Base-by-base conservation (phyloP, 306 rosid species). In the Ormosia emarginata region DNA sequence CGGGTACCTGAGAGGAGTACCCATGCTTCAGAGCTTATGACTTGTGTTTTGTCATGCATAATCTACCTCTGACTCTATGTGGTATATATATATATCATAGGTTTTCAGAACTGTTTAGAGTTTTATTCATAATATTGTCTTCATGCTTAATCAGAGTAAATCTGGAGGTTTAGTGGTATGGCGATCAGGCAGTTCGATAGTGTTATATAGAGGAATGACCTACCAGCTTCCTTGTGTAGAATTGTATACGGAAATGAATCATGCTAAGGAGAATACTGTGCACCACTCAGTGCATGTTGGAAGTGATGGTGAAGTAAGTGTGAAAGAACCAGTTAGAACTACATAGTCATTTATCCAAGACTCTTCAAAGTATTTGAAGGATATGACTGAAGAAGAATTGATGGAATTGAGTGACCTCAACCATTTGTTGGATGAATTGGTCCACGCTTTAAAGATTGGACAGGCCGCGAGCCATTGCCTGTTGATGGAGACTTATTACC, bases 401-500 rank as follows among this genome's bases (percentile, higher is more conserved):
- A 74, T 66, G 89, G 93, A 89, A 63, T 81, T 95, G 81, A 86
- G 74, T 59, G 92, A 89, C 67, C 90, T 95, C 47, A 88, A 90
- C 85, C 84, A 79, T 37, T 79, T 95, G 85, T 89, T 95, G 82
- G 98, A 95, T 85, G 94, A 88, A 69, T 74, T 95, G 82, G 98
- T 10, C 99, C 99, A 1, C 92, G 97, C 40, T 95, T 88, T 79
- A 82, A 80, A 44, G 98, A 95, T 82, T 95, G 97, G 98, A 69
- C 89, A 18, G 98, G 98, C n/a, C 86, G 94, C 11, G 92, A 84
- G 86, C 98, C 98, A 41, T 86, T 93, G 82, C 98, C 98, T 14
- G 94, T 95, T 71, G 98, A 95, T 88, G 98, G 97, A 8, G 98
- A 95, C 85, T 85, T 89, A 75, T 93, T 95, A 61, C 93, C 95